These are phyloP conservation scores for Colletotrichum sp. DNA, from an alignment of 2,329 filamentous ascomycete genomes.

Conservation along the genomic window DNA sequence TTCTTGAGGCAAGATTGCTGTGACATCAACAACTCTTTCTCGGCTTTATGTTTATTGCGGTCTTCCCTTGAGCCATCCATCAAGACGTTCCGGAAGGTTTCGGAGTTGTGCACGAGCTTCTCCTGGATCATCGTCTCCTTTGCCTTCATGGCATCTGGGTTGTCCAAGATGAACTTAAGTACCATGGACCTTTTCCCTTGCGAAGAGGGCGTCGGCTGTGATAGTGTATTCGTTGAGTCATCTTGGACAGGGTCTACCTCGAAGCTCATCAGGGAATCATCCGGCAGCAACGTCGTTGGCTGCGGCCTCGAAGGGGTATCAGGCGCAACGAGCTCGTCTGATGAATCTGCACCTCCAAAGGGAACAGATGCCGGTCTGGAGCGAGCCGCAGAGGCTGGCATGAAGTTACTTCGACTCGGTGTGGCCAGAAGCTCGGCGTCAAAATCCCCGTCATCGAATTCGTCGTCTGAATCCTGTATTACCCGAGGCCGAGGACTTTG, in stretches of 20 bases:
- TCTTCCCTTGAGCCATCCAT: constrained; percentile 50
- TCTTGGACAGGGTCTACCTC: background rate
- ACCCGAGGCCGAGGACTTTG: constrained; percentile 32
- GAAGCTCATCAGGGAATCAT: background rate
- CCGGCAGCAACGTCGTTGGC: background rate
- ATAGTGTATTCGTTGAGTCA: background rate
- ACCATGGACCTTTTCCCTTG: background rate
- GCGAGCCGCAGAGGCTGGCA: background rate
- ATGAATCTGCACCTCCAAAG: background rate
- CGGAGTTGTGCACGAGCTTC: constrained; percentile 50
- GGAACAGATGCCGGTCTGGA: constrained; percentile 21
- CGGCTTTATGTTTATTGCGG: constrained; percentile 51
- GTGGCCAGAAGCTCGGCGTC: constrained; percentile 59
- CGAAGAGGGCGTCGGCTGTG: constrained; percentile 10
- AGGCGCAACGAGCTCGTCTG: constrained; percentile 19
- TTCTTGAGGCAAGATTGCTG: constrained; percentile 50
- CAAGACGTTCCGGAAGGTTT: constrained; percentile 52
- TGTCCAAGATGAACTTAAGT: constrained; percentile 29
- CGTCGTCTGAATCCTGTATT: constrained; percentile 63
- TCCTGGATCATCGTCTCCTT: constrained; percentile 43
- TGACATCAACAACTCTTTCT: constrained; percentile 51
- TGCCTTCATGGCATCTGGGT: constrained; percentile 35
- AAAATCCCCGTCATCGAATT: constrained; percentile 62
- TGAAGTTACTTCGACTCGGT: constrained; percentile 31
- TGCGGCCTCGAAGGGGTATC: constrained; percentile 14